Conservation (phyloP, 2,329 filamentous ascomycete species). For the Phialemoniopsis sp. region DNA sequence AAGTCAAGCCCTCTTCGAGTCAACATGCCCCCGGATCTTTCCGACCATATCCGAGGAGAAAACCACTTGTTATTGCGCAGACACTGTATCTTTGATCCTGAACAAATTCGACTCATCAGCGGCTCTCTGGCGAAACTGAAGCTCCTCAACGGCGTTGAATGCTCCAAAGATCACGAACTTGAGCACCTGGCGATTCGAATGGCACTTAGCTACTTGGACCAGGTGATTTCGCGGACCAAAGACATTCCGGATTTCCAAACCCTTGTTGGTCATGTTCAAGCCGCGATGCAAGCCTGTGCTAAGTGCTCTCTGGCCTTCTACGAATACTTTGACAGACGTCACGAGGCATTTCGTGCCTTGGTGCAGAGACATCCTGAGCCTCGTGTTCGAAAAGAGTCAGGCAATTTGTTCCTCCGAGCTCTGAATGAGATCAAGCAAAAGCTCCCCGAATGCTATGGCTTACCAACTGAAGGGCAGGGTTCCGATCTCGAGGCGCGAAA, state of each 20-base stretch:
- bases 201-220: slow-evolving; percentile 65
- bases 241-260: slow-evolving; percentile 59
- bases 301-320: slow-evolving; percentile 56
- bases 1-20: slow-evolving; percentile 38
- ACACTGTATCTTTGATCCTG: slow-evolving; percentile 75
- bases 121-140: slow-evolving; percentile 56
- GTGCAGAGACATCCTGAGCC: slow-evolving; percentile 57
- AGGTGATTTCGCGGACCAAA: slow-evolving; percentile 68
- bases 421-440: slow-evolving; percentile 46
- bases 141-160: slow-evolving; percentile 40
- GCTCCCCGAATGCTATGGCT: slow-evolving; percentile 42
- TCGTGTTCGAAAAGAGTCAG: slow-evolving; percentile 48
- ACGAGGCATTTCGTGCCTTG: slow-evolving; percentile 58
- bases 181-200: slow-evolving; percentile 50
- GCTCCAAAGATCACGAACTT: slow-evolving; percentile 39
- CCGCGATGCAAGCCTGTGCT: slow-evolving; percentile 43
- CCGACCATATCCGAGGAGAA: slow-evolving; percentile 61
- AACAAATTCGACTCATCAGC: slow-evolving; percentile 64
- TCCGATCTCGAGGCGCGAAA: slow-evolving; percentile 15
- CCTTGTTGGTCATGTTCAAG: slow-evolving; percentile 36
- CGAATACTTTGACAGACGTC: slow-evolving; percentile 54
- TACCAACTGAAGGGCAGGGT: slow-evolving; percentile 8
- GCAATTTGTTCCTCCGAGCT: slow-evolving; percentile 46
- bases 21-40: slow-evolving; percentile 36
- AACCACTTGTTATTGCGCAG: slow-evolving; percentile 72